Evolutionary conservation across 768 basidiomycete species (phyloP).

Genomic region (Rubroboletus pulcherrimus): DNA sequence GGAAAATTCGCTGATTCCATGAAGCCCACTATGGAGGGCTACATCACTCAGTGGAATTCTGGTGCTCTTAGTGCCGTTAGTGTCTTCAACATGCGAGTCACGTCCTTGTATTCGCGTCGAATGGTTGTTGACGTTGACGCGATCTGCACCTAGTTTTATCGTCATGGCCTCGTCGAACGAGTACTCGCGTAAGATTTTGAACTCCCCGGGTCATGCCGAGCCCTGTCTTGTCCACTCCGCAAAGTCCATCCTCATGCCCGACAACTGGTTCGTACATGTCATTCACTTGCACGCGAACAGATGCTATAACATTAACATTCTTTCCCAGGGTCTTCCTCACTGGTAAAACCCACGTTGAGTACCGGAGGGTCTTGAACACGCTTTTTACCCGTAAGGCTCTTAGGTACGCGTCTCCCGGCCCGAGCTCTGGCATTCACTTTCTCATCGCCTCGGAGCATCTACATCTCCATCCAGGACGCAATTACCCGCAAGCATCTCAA

Average conservation of each 20-base stretch:
- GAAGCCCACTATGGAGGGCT: slow-evolving; percentile 86
- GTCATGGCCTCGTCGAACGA: slow-evolving; percentile 97
- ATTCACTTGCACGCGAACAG: not conserved
- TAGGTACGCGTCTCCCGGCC: slow-evolving; percentile 46
- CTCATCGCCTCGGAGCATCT: slow-evolving; percentile 51
- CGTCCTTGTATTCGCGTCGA: not conserved
- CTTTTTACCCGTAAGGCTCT: slow-evolving; percentile 95
- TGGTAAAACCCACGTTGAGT: slow-evolving; percentile 90
- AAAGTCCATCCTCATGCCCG: slow-evolving; percentile 75
- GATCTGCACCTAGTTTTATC: slow-evolving; percentile 72
- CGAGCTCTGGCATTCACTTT: not conserved
- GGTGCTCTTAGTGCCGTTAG: slow-evolving; percentile 86
- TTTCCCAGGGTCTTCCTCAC: slow-evolving; percentile 90
- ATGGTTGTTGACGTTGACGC: slow-evolving; percentile 12
- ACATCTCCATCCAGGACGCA: slow-evolving; percentile 77
- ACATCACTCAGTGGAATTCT: slow-evolving; percentile 89
- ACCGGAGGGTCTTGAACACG: slow-evolving; percentile 83
- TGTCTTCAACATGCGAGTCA: slow-evolving; percentile 93
- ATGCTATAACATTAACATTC: not conserved
- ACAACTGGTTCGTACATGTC: slow-evolving; percentile 71
- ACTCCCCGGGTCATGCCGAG: slow-evolving; percentile 88
- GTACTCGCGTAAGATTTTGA: slow-evolving; percentile 91
- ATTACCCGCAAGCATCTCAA: slow-evolving; percentile 75
- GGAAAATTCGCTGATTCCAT: slow-evolving; percentile 94
- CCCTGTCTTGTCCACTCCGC: slow-evolving; percentile 93